phyloP scores from a whole-genome alignment of 768 basidiomycete genomes.

The Pilatotrama ljubarskyi region DNA sequence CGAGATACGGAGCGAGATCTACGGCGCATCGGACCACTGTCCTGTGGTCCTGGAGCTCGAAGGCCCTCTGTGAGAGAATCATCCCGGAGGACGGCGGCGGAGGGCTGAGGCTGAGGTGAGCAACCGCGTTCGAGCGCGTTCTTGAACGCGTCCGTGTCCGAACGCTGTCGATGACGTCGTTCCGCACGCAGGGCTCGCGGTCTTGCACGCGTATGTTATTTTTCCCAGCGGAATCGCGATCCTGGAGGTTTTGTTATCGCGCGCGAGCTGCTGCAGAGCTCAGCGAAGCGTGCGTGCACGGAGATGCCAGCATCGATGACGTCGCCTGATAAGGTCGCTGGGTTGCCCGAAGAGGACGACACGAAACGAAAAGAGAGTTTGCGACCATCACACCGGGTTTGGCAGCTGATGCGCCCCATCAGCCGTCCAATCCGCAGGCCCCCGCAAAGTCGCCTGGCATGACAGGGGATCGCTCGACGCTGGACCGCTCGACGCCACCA shows the following conservation, averaged over 20 bases:
- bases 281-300: not conserved
- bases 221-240: no score
- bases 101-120: slow-evolving; percentile 8
- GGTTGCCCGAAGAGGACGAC: not conserved
- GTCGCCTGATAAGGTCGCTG: slow-evolving; percentile 15
- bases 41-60: slow-evolving; percentile 79
- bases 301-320: slow-evolving; percentile 9
- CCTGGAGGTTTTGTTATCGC: not conserved
- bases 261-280: not conserved
- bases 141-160: not conserved
- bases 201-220: not conserved
- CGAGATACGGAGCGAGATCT: slow-evolving; percentile 83
- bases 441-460: no score
- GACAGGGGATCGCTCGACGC: no score
- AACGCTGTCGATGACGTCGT: not conserved
- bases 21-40: slow-evolving; percentile 85
- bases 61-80: slow-evolving; percentile 35
- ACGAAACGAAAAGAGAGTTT: slow-evolving; percentile 1
- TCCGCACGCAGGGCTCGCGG: not conserved
- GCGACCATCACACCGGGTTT: not conserved
- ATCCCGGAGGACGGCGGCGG: not conserved
- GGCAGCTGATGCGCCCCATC: not conserved
- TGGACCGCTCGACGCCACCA: not conserved
- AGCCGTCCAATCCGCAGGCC: not conserved
- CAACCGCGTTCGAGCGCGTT: not conserved